Conservation (phyloP, 2,329 filamentous ascomycete species). For the Dendryphion nanum region DNA sequence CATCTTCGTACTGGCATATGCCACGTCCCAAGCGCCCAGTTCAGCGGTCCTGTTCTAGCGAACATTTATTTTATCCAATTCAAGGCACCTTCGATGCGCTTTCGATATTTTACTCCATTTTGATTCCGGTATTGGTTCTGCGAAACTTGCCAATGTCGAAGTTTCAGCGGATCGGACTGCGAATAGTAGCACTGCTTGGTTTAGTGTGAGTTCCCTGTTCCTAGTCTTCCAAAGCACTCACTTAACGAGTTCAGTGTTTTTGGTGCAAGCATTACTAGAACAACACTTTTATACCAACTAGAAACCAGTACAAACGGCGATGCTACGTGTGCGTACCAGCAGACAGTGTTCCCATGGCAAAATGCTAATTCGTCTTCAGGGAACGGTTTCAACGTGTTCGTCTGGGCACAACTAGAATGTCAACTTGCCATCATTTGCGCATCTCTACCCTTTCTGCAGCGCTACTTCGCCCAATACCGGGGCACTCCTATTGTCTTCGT, state of each 20-base stretch:
- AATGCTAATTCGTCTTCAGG: constrained; percentile 9
- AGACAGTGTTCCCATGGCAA: not conserved
- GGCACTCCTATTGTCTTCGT: constrained; percentile 7
- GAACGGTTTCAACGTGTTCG: constrained; percentile 24
- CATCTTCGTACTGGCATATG: constrained; percentile 34
- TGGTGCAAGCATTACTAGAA: constrained; percentile 29
- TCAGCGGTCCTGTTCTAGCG: constrained; percentile 7
- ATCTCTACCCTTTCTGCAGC: constrained; percentile 22
- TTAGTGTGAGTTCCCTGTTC: constrained; percentile 11
- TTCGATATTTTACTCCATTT: constrained; percentile 19
- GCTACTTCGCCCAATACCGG: constrained; percentile 9
- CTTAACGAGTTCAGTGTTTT: constrained; percentile 20
- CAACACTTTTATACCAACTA: constrained; percentile 25
- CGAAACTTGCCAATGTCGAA: constrained; percentile 17
- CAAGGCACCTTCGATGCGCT: constrained; percentile 15
- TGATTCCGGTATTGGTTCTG: constrained; percentile 15
- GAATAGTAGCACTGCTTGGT: constrained; percentile 9
- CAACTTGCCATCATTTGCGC: constrained; percentile 25
- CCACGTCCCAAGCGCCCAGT: constrained; percentile 13
- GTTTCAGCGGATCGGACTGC: constrained; percentile 16
- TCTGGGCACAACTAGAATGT: constrained; percentile 22
- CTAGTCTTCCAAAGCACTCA: not conserved
- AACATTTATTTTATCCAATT: constrained; percentile 15
- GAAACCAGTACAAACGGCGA: constrained; percentile 14
- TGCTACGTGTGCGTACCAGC: constrained; percentile 19